Evolutionary conservation across 2,329 filamentous ascomycete species (phyloP), one percentile per base, ranked within the genome.

Genomic region (Ophiocordyceps camponoti-saundersi): DNA sequence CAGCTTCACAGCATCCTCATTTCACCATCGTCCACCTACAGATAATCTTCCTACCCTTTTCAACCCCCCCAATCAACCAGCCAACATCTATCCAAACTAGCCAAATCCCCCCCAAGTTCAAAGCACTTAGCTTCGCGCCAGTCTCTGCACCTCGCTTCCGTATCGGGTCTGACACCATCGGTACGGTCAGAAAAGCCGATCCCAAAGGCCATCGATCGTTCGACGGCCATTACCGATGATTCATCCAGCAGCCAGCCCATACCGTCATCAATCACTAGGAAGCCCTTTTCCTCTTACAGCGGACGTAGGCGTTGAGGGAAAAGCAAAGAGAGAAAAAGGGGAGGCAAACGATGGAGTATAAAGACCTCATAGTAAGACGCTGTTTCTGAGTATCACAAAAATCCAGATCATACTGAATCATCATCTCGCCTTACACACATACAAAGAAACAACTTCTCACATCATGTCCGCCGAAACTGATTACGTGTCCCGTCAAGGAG

Each of bases 401-500:
- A 36, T 16, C 16, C 29, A 6, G 29, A 6, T 30, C 6, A 30
- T 30, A 6, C 29, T 6, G 12, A 6, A 12, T 30, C 29, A 30
- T 6, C 29, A 6, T 30, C 29, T 30, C 12, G 29, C 29, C 12
- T n/a, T n/a, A n/a, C n/a, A n/a, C n/a, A n/a, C n/a, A n/a, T n/a
- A n/a, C n/a, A n/a, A n/a, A n/a, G n/a, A n/a, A n/a, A n/a, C 29
- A 30, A 12, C 11, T 10, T 2, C 16, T 18, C 10, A 42, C 18
- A 30, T 29, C 21, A 32, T 44, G 29, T 44, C 29, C n/a, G 16
- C 44, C 12, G 40, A 43, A 26, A 46, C 12, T 63, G n/a, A 34
- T 18, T 45, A 66, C 53, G 58, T 63, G 44, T 64, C 62, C 10
- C 61, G 60, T 39, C 44, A 56, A 30, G 60, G 61, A 21, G 51